Percentiles rank a stretch among this genome's conserved stretches.
Evolutionary conservation across 75 land plant species (phyloP).

Genomic region (Cupressus sempervirens): DNA sequence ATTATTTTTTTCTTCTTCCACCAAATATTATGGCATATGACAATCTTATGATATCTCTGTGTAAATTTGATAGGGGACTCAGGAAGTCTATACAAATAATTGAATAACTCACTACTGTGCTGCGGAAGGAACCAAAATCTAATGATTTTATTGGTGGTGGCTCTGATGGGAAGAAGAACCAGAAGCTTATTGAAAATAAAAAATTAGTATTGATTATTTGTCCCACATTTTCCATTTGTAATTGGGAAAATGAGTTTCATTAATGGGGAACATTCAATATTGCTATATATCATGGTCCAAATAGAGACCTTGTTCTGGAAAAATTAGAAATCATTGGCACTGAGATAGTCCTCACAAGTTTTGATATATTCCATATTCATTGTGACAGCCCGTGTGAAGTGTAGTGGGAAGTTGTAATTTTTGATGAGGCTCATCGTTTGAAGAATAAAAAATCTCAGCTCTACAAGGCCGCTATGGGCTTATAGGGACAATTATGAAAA

Average conservation of each 20-base stretch:
- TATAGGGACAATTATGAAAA: conserved; percentile 95
- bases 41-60: background rate
- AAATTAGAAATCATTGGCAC: conserved; percentile 49
- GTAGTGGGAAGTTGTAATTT: conserved; percentile 79
- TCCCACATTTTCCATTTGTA: too few relatives aligned
- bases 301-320: too few relatives aligned
- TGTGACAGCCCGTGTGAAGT: conserved; percentile 41
- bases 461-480: conserved; percentile 79
- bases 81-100: conserved; percentile 95
- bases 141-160: too few relatives aligned
- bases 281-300: too few relatives aligned
- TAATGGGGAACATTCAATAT: too few relatives aligned
- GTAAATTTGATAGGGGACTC: conserved; percentile 60
- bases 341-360: conserved; percentile 84
- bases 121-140: conserved; percentile 40
- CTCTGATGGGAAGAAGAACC: too few relatives aligned
- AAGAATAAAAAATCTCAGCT: conserved; percentile 94
- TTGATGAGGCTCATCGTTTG: conserved; percentile 95
- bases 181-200: too few relatives aligned
- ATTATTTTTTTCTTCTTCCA: background rate
- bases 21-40: background rate
- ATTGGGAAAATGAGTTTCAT: too few relatives aligned
- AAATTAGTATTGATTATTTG: too few relatives aligned
- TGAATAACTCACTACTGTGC: conserved; percentile 80
- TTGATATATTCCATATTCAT: conserved; percentile 87